Conservation (phyloP, 768 basidiomycete genomes). For the Amanita jacksonii region DNA sequence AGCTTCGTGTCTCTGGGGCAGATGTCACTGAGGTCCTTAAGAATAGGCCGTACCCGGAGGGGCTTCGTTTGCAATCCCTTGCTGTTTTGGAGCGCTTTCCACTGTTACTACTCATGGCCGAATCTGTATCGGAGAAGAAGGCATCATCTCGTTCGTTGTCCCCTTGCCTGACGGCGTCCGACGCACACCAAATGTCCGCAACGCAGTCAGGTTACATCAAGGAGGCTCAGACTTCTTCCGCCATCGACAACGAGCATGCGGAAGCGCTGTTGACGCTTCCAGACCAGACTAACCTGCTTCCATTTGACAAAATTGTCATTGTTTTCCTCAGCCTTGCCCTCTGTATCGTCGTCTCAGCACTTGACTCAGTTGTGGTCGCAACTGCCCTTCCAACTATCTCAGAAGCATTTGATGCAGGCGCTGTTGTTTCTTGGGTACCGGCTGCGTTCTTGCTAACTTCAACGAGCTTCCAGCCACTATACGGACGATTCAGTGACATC, state of each 20-base stretch:
- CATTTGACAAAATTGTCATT: constrained; percentile 50
- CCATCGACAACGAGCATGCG: neutral
- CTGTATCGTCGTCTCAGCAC: constrained; percentile 50
- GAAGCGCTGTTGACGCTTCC: constrained; percentile 25
- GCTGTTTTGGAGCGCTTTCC: no score
- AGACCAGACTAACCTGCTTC: constrained; percentile 72
- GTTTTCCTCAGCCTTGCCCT: constrained; percentile 53
- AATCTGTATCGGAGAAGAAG: no score
- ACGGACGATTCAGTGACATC: constrained; percentile 57
- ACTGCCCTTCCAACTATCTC: constrained; percentile 70
- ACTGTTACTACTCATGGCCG: no score
- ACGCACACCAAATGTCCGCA: no score
- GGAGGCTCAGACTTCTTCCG: no score
- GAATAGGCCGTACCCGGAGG: no score
- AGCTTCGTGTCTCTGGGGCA: constrained; percentile 1
- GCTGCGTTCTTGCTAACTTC: constrained; percentile 63
- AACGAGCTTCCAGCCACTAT: constrained; percentile 51
- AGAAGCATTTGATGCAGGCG: constrained; percentile 51
- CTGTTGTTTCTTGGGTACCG: constrained; percentile 62
- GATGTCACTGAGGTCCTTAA: neutral
- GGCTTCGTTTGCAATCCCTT: neutral
- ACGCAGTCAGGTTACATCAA: no score
- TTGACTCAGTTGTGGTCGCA: constrained; percentile 68
- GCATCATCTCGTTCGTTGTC: no score
- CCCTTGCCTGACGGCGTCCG: no score